Evolutionary conservation across 192 early-diverging fungal species (phyloP).

Genomic region (Gryganskiella cystojenkinii): DNA sequence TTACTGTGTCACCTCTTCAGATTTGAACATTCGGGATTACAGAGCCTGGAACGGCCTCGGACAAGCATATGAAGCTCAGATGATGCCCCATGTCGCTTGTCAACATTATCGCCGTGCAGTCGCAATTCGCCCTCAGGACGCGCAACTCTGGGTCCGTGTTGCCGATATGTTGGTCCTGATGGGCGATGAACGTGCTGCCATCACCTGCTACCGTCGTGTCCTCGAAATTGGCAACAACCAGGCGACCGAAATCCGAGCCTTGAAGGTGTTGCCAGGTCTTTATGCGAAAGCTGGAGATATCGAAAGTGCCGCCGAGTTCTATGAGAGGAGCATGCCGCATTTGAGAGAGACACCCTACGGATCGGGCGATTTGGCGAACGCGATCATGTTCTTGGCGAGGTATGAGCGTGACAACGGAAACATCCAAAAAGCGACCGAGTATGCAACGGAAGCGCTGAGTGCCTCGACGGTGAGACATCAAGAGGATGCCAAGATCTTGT

Average conservation of each 20-base stretch:
- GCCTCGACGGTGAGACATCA: slow-evolving; percentile 44
- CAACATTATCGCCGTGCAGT: slow-evolving; percentile 85
- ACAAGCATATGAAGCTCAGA: slow-evolving; percentile 88
- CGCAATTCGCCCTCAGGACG: slow-evolving; percentile 80
- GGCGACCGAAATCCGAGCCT: slow-evolving; percentile 45
- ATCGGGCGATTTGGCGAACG: slow-evolving; percentile 46
- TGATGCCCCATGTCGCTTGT: slow-evolving; percentile 83
- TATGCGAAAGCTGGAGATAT: slow-evolving; percentile 66
- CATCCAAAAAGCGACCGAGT: slow-evolving; percentile 38
- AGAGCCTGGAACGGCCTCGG: slow-evolving; percentile 95
- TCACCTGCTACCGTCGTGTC: slow-evolving; percentile 82
- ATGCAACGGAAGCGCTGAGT: slow-evolving; percentile 40
- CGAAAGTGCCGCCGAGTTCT: slow-evolving; percentile 69
- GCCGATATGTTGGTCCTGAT: slow-evolving; percentile 77
- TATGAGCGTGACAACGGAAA: slow-evolving; percentile 49
- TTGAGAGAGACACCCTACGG: slow-evolving; percentile 33
- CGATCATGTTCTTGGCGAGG: slow-evolving; percentile 51
- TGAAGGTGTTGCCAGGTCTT: slow-evolving; percentile 67
- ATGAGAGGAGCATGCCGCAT: slow-evolving; percentile 52
- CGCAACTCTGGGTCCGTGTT: slow-evolving; percentile 88
- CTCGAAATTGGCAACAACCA: slow-evolving; percentile 71
- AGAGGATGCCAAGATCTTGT: slow-evolving; percentile 51
- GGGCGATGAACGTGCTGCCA: slow-evolving; percentile 64
- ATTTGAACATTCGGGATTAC: slow-evolving; percentile 83
- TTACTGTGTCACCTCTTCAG: slow-evolving; percentile 40